Percentiles rank a stretch among this genome's conserved stretches.
phyloP scores from a whole-genome alignment of 2,329 filamentous ascomycete species.

The Fusarium scirpi region DNA sequence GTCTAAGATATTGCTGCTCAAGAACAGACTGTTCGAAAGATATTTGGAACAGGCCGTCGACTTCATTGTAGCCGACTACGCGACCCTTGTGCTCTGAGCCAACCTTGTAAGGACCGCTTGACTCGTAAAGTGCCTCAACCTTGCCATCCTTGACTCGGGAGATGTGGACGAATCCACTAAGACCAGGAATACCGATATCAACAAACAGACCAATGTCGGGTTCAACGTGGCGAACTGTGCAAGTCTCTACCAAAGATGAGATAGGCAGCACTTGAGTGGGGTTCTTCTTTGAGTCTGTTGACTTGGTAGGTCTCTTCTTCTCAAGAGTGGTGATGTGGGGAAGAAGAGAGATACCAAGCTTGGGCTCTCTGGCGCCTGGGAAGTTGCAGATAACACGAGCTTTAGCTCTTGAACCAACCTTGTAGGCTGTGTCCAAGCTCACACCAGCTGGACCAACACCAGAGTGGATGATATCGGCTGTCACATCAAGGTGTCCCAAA shows the following conservation, averaged over 20 bases:
- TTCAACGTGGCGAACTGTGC: slow-evolving; percentile 84
- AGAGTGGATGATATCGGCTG: slow-evolving; percentile 90
- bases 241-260: slow-evolving; percentile 81
- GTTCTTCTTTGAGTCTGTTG: slow-evolving; percentile 54
- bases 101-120: slow-evolving; percentile 81
- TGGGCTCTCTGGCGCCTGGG: slow-evolving; percentile 80
- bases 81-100: slow-evolving; percentile 84
- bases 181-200: slow-evolving; percentile 70
- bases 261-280: slow-evolving; percentile 73
- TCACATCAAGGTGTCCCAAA: slow-evolving; percentile 90
- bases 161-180: slow-evolving; percentile 93
- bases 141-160: slow-evolving; percentile 92
- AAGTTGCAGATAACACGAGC: slow-evolving; percentile 91
- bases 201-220: slow-evolving; percentile 84
- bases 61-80: slow-evolving; percentile 84
- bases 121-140: slow-evolving; percentile 82
- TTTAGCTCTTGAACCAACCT: slow-evolving; percentile 85
- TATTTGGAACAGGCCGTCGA: slow-evolving; percentile 87
- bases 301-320: slow-evolving; percentile 54
- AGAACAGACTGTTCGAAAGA: slow-evolving; percentile 86
- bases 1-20: slow-evolving; percentile 88
- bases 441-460: slow-evolving; percentile 76
- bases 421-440: slow-evolving; percentile 82
- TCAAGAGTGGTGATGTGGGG: slow-evolving; percentile 81
- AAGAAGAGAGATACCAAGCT: slow-evolving; percentile 87